Evolutionary conservation across 2,329 filamentous ascomycete genomes (phyloP).

Genomic region (Corniculantispora saksenae): DNA sequence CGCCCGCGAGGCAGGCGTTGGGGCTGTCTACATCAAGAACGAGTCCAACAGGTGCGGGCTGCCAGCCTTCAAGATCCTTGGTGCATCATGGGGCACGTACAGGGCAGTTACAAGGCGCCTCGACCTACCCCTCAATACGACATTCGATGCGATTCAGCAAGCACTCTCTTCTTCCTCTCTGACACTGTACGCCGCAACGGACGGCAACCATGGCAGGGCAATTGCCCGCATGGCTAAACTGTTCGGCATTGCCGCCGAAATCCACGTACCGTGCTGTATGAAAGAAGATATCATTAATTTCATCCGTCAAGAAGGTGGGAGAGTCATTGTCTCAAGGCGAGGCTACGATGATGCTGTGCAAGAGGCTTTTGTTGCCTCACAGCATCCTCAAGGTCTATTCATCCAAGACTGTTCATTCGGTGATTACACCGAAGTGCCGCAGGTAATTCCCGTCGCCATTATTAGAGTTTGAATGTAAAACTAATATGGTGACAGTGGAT

Average conservation of each 20-base stretch:
- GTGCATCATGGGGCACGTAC: conserved; percentile 73
- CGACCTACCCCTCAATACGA: conserved; percentile 41
- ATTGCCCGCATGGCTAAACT: conserved; percentile 67
- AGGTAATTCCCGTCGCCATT: conserved; percentile 36
- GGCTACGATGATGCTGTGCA: conserved; percentile 66
- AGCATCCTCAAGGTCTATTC: conserved; percentile 47
- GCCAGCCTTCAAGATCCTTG: conserved; percentile 77
- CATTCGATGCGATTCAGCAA: conserved; percentile 44
- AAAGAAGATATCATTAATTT: conserved; percentile 50
- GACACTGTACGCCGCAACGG: conserved; percentile 64
- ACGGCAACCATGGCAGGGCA: conserved; percentile 77
- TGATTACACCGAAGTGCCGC: conserved; percentile 66
- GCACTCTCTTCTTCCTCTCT: conserved; percentile 34
- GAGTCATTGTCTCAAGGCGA: conserved; percentile 54
- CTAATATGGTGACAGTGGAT: conserved; percentile 55
- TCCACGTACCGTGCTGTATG: conserved; percentile 66
- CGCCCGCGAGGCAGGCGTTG: conserved; percentile 57
- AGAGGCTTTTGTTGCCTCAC: conserved; percentile 46
- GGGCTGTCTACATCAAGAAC: conserved; percentile 64
- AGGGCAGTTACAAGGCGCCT: conserved; percentile 53
- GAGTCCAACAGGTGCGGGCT: conserved; percentile 66
- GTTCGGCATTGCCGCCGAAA: conserved; percentile 54
- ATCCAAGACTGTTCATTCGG: conserved; percentile 70
- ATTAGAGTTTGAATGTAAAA: no score
- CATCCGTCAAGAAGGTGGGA: conserved; percentile 64